Base-by-base conservation (phyloP, 176 grass and related monocot genomes). In the Saccharum officinarum region DNA sequence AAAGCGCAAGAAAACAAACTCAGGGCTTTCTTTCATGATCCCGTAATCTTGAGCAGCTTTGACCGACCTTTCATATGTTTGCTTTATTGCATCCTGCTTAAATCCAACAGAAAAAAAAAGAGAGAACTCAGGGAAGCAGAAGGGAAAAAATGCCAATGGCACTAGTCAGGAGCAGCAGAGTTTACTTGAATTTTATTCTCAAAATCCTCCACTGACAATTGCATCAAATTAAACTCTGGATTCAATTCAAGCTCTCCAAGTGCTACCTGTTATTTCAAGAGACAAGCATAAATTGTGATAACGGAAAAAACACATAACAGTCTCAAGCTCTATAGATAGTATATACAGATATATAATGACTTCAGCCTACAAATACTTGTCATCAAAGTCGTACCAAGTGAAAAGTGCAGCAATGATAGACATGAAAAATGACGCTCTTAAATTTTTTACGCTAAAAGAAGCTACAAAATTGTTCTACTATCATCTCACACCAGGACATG, bases 181-280 rank as follows among this genome's bases (percentile, higher is more conserved):
- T 73, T 75, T 84, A 94, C 97, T 87, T 99, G 97, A 90, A 99
- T 92, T 90, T 97, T 97, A 68, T 88, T 94, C 73, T 99, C 94
- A 77, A 97, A 99, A 82, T 94, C 94, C 64, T 94, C 94, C 70
- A 94, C 79, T 7, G 97, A 97, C 86, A 94, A 96, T 38, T 97
- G 93, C 90, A 99, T 99, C 72, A 99, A 91, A 86, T 92, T 92
- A 71, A 92, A 92, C 39, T 94, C 97, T 28, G 91, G 90, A 91
- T 94, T 94, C 71, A 99, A 87, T 83, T 99, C 97, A 82, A 99
- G 90, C 78, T 97, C 97, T 76, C 97, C 94, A 52, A 99, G 84
- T 17, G 97, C 97, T 74, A 96, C 91, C 97, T 98, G 84, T 80
- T 84, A 78, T 90, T 80, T 69, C 23, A 54, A 69, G 59, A 84